Evolutionary conservation across 345 rosid genomes (phyloP), one percentile per base, ranked within the genome.

Genomic region (Aquilaria yunnanensis): DNA sequence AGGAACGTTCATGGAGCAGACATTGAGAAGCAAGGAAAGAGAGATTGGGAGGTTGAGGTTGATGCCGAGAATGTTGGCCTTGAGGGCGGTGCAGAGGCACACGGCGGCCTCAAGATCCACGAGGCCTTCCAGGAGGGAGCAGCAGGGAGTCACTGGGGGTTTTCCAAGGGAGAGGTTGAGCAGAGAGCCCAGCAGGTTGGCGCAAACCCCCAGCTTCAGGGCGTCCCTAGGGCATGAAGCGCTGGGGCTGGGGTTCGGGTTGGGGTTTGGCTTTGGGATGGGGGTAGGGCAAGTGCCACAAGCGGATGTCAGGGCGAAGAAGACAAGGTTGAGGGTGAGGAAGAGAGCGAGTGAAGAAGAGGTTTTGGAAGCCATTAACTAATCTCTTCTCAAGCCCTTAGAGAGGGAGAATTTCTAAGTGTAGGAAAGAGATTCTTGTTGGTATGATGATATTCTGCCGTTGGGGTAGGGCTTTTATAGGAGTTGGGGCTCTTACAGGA

Each of bases 11-110:
- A 54, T 79, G 62, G 53, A 52, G 58, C 86, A 79, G 46, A 68
- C 76, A 37, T 78, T 80, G 63, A 84, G 72, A 48, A 77, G 74
- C 57, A 83, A 69, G 37, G 75, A 76, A 32, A 83, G 76, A 10
- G 78, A 67, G 52, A 81, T 3, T 0, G 84, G 84, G 45, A 81
- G 11, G 29, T 84, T 70, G 2, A 84, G 62, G 60, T 75, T 73
- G 61, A 71, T 66, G 8, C 89, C 86, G 30, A 84, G 77, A 46
- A 81, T 60, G 43, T 79, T 79, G 53, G 67, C 81, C 67, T 55
- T 79, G 10, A 83, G 66, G 7, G 79, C 81, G 13, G 83, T 77
- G 78, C 85, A 84, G 49, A 84, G 86, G 77, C 87, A 85, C 65
- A 75, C 68, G 0, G 85, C 82, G 30, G 80, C 85, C 52, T 85